Evolutionary conservation across 257 asterid species (phyloP).

Genomic region (Thymus quinquecostatus): DNA sequence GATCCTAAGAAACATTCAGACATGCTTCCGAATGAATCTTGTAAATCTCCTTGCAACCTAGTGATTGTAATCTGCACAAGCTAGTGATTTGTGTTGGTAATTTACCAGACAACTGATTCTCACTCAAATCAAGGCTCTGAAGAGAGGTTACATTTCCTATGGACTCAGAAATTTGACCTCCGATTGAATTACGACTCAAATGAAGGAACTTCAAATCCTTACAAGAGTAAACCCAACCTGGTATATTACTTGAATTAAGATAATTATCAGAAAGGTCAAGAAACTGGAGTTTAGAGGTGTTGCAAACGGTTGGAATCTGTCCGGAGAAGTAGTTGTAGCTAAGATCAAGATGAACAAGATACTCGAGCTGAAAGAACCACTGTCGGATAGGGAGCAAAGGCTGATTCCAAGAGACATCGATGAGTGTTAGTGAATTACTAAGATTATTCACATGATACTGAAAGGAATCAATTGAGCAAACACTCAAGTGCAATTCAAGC

Average conservation of each 20-base stretch:
- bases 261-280: constrained; percentile 16
- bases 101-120: too few species aligned
- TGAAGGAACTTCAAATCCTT: too few species aligned
- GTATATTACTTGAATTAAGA: too few species aligned
- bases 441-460: constrained; percentile 3
- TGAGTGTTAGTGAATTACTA: constrained; percentile 20
- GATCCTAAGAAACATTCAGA: too few species aligned
- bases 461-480: neutral
- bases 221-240: too few species aligned
- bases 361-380: constrained; percentile 34
- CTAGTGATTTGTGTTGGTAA: too few species aligned
- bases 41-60: too few species aligned
- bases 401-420: constrained; percentile 19
- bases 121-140: too few species aligned
- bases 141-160: too few species aligned
- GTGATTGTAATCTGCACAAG: too few species aligned
- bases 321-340: neutral
- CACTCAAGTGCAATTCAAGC: constrained; percentile 9
- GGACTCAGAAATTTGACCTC: too few species aligned
- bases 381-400: neutral
- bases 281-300: constrained; percentile 31
- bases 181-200: constrained; percentile 9
- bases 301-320: constrained; percentile 25
- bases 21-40: too few species aligned
- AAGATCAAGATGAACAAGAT: neutral